Conservation (phyloP, 371 early-diverging fungal species). For the Scutellospora calospora region DNA sequence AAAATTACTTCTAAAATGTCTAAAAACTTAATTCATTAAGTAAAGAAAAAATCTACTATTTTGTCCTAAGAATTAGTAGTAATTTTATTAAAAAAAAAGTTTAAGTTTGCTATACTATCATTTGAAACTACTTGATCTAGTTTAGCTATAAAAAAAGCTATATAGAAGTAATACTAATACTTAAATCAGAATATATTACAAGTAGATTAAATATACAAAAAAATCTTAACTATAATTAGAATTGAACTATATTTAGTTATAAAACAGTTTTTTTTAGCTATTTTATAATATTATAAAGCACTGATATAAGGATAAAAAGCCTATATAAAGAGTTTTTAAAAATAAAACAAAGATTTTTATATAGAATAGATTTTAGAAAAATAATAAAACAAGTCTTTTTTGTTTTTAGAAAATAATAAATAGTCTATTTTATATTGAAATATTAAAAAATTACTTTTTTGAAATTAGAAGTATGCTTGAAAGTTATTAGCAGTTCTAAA, state of each 20-base stretch:
- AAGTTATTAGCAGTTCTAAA: neutral
- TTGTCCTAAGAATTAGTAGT: too few species aligned
- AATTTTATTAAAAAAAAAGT: too few species aligned
- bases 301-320: neutral
- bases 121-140: too few species aligned
- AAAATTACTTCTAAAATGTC: too few species aligned
- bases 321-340: neutral
- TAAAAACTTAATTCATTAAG: too few species aligned
- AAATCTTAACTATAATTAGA: neutral
- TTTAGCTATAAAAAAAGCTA: neutral
- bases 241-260: neutral
- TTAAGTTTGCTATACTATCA: too few species aligned
- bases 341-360: neutral
- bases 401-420: neutral
- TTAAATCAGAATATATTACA: neutral
- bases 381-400: neutral
- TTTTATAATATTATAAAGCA: neutral
- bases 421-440: neutral
- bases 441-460: neutral
- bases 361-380: neutral
- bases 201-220: neutral
- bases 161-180: neutral
- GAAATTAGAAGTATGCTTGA: neutral
- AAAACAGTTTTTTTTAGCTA: neutral
- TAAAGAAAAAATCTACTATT: too few species aligned